phyloP scores from a whole-genome alignment of 73 alveolate species.

The Tetrahymena malaccensis region DNA sequence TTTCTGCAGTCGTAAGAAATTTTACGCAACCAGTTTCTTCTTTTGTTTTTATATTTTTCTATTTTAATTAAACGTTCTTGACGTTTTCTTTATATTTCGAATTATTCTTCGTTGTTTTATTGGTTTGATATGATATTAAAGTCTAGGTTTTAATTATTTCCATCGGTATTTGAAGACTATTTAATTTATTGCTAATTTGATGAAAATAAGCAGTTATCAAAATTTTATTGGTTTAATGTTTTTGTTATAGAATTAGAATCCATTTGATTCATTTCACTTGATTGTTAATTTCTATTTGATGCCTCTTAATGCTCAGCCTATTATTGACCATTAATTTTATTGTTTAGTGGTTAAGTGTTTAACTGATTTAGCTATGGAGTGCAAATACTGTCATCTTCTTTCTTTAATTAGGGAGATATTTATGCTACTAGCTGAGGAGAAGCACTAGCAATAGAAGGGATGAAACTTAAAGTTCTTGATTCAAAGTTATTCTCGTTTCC shows the following conservation, averaged over 20 bases:
- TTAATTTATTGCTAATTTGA: background rate
- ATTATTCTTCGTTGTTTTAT: background rate
- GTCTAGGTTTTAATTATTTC: background rate
- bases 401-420: background rate
- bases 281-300: background rate
- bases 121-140: background rate
- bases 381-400: background rate
- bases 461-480: background rate
- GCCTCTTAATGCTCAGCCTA: background rate
- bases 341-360: background rate
- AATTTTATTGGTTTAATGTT: background rate
- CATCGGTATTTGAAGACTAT: background rate
- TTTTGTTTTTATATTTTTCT: constrained; percentile 30
- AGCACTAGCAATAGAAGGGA: background rate
- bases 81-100: background rate
- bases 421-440: background rate
- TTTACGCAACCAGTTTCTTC: constrained; percentile 27
- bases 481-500: background rate
- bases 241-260: background rate
- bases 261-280: background rate
- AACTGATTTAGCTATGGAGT: background rate
- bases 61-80: constrained; percentile 21
- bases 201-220: background rate
- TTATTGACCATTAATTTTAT: too few relatives aligned
- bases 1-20: constrained; percentile 11